These are phyloP conservation scores for Debaryomyces hansenii DNA, from an alignment of 805 yeast species.

Conservation along the genomic window DNA sequence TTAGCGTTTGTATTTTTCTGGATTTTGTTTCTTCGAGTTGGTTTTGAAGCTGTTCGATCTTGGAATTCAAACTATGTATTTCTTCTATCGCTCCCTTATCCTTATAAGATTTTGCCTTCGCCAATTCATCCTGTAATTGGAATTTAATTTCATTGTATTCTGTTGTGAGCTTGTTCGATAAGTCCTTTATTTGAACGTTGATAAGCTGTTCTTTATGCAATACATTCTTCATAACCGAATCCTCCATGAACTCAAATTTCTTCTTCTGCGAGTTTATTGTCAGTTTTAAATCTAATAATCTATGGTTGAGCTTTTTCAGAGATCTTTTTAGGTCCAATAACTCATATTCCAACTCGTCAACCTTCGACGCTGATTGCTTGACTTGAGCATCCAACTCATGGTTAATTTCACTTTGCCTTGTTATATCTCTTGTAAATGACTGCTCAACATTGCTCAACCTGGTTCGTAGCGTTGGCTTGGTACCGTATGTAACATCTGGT, in stretches of 20 bases:
- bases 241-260: conserved; percentile 25
- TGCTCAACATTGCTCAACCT: conserved; percentile 7
- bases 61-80: conserved; percentile 14
- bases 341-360: conserved; percentile 20
- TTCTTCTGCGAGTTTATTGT: conserved; percentile 7
- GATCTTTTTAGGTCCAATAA: conserved; percentile 15
- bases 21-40: conserved; percentile 12
- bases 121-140: conserved; percentile 34
- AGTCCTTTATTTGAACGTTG: conserved; percentile 29
- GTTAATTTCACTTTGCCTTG: conserved; percentile 5
- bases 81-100: conserved; percentile 20
- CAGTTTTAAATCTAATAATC: conserved; percentile 4
- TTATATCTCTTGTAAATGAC: conserved; percentile 6
- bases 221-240: conserved; percentile 27
- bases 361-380: conserved; percentile 11
- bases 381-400: conserved; percentile 10
- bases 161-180: conserved; percentile 21
- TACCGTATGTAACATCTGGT: not conserved
- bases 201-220: conserved; percentile 27
- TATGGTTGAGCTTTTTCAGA: conserved; percentile 8
- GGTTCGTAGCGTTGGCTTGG: conserved; percentile 3
- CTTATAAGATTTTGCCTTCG: conserved; percentile 20
- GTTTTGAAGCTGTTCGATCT: conserved; percentile 6
- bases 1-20: conserved; percentile 8
- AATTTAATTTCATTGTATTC: conserved; percentile 31